phyloP scores from a whole-genome alignment of 257 asterid genomes.

The Solanum neorickii region DNA sequence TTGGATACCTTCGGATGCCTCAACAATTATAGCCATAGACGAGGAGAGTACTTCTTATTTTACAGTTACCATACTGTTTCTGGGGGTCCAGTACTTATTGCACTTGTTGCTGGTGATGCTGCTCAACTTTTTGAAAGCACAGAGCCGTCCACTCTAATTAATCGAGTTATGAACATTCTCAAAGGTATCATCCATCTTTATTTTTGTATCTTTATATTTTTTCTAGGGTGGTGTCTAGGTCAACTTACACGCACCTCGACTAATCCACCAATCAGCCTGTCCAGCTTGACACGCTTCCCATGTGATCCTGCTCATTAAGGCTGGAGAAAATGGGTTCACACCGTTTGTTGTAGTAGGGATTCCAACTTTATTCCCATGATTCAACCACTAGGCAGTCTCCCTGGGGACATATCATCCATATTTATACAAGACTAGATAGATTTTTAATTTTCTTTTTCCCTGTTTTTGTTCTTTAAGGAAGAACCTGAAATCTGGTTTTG shows the following conservation, averaged over 20 bases:
- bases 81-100: slow-evolving; percentile 75
- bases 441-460: neutral
- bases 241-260: neutral
- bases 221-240: neutral
- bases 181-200: slow-evolving; percentile 33
- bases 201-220: neutral
- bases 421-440: neutral
- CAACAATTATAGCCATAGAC: slow-evolving; percentile 29
- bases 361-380: neutral
- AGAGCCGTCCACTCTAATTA: slow-evolving; percentile 39
- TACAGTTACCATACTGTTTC: slow-evolving; percentile 82
- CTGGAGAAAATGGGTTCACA: neutral
- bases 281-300: neutral
- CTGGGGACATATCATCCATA: neutral
- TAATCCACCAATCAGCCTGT: neutral
- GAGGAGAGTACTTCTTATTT: slow-evolving; percentile 76
- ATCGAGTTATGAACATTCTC: slow-evolving; percentile 51
- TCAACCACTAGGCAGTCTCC: neutral
- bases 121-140: slow-evolving; percentile 51
- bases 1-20: slow-evolving; percentile 73
- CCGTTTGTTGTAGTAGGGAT: neutral
- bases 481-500: neutral
- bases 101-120: slow-evolving; percentile 81
- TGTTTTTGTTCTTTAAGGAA: neutral
- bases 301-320: neutral